Conservation (phyloP, 495 filamentous ascomycete genomes). For the Tuber magnatum region DNA sequence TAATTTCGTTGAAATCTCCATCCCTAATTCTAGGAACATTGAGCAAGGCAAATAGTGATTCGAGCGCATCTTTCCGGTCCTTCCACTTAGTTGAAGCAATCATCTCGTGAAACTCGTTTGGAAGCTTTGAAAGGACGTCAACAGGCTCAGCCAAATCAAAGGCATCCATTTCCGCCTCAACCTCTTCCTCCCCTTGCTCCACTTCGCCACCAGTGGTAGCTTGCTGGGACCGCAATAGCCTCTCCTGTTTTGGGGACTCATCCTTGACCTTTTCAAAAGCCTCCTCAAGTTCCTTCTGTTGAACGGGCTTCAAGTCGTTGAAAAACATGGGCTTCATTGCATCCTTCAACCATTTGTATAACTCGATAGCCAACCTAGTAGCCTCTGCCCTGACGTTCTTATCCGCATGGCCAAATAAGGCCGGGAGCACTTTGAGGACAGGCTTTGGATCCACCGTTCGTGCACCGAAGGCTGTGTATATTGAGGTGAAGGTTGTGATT, state of each 20-base stretch:
- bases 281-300: constrained; percentile 89
- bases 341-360: constrained; percentile 95
- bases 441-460: constrained; percentile 95
- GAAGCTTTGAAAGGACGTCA: constrained; percentile 76
- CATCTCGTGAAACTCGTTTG: constrained; percentile 71
- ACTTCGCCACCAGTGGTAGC: constrained; percentile 59
- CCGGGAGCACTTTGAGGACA: constrained; percentile 81
- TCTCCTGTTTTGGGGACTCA: constrained; percentile 82
- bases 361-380: constrained; percentile 82
- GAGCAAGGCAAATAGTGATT: constrained; percentile 65
- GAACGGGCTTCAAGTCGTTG: constrained; percentile 88
- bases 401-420: constrained; percentile 90
- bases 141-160: constrained; percentile 89
- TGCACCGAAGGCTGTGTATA: constrained; percentile 89
- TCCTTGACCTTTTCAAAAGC: constrained; percentile 88
- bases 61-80: constrained; percentile 89
- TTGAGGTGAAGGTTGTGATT: constrained; percentile 66
- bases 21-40: constrained; percentile 93
- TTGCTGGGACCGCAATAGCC: constrained; percentile 83
- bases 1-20: constrained; percentile 75
- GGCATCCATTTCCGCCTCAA: constrained; percentile 63
- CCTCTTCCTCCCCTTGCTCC: constrained; percentile 54
- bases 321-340: constrained; percentile 98
- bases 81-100: constrained; percentile 93
- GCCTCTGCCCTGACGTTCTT: constrained; percentile 97